Percentiles rank a stretch among this genome's conserved stretches.
phyloP scores from a whole-genome alignment of 2,329 filamentous ascomycete genomes.

The Diaporthe sp. region DNA sequence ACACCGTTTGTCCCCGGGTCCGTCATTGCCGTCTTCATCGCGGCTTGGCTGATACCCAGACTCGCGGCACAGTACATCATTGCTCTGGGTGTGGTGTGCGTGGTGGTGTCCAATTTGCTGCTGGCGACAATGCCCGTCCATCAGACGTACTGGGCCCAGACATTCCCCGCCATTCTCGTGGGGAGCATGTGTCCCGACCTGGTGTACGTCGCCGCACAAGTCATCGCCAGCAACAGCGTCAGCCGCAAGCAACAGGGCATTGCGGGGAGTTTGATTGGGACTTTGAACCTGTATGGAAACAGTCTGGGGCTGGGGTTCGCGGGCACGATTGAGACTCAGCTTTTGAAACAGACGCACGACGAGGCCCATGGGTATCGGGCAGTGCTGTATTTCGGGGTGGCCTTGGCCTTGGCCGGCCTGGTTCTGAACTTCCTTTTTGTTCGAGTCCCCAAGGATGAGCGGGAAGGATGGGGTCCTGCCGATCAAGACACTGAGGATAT shows the following conservation, averaged over 20 bases:
- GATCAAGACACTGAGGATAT: conserved; percentile 14
- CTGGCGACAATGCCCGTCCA: conserved; percentile 60
- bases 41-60: conserved; percentile 61
- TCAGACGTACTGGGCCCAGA: conserved; percentile 59
- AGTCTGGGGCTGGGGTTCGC: conserved; percentile 51
- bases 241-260: conserved; percentile 62
- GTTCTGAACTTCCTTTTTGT: conserved; percentile 55
- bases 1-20: conserved; percentile 58
- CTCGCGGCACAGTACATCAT: conserved; percentile 63
- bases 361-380: conserved; percentile 52
- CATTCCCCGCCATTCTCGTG: conserved; percentile 55
- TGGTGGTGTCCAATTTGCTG: conserved; percentile 50
- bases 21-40: conserved; percentile 54
- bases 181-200: conserved; percentile 61
- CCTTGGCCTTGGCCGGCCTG: conserved; percentile 50
- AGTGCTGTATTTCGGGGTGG: conserved; percentile 58
- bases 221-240: conserved; percentile 67
- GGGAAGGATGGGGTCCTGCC: conserved; percentile 49
- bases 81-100: conserved; percentile 55
- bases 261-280: conserved; percentile 62
- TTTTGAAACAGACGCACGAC: conserved; percentile 23
- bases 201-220: conserved; percentile 63
- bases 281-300: conserved; percentile 51
- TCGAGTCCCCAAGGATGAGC: conserved; percentile 56
- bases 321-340: conserved; percentile 51